These are phyloP conservation scores for Flaveria robusta DNA, from an alignment of 129 eudicot genomes.

Conservation along the genomic window DNA sequence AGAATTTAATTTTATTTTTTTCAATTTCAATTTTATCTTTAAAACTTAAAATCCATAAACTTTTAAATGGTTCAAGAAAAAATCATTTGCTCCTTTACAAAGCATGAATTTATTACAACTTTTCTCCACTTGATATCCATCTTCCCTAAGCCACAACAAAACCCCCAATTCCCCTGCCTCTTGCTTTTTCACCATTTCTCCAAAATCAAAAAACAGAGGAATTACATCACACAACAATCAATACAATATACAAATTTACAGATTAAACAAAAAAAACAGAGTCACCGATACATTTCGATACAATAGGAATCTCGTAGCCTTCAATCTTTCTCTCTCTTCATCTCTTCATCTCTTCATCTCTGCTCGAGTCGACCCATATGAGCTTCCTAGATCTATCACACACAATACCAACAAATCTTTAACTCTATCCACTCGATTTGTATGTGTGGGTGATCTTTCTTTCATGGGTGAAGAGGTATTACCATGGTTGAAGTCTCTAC, in stretches of 20 bases:
- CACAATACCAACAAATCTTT: background rate
- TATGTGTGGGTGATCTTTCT: no score
- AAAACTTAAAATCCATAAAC: no score
- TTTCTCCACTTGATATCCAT: background rate
- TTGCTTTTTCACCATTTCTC: constrained; percentile 13
- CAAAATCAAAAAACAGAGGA: constrained; percentile 19
- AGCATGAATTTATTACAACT: background rate
- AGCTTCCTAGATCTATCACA: constrained; percentile 28
- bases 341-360: constrained; percentile 1
- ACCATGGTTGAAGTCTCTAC: constrained; percentile 83
- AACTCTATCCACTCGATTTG: background rate
- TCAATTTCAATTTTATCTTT: no score
- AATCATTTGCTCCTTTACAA: background rate
- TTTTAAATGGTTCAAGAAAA: background rate
- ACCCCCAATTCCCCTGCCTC: constrained; percentile 19
- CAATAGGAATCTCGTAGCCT: constrained; percentile 27
- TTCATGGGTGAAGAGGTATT: constrained; percentile 54
- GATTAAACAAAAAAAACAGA: constrained; percentile 18
- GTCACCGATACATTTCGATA: constrained; percentile 10
- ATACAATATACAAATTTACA: background rate
- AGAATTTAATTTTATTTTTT: no score
- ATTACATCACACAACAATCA: background rate
- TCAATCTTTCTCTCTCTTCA: constrained; percentile 2
- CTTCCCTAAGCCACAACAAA: constrained; percentile 12
- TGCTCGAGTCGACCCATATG: constrained; percentile 22